Evolutionary conservation across 495 filamentous ascomycete genomes (phyloP), one percentile per base, ranked within the genome.

Genomic region (Aspergillus nanangensis): DNA sequence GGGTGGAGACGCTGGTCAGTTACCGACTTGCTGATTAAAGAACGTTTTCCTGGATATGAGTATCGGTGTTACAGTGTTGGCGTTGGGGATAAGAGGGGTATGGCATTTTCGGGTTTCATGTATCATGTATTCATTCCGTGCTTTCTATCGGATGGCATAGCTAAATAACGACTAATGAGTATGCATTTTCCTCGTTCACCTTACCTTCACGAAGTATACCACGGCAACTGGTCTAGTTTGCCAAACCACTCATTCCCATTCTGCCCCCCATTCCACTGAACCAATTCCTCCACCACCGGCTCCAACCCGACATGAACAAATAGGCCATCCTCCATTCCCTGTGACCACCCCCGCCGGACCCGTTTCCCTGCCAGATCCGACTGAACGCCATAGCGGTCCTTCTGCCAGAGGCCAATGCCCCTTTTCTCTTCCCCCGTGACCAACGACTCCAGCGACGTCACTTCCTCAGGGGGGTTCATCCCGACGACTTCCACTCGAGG

Each of bases 1-100:
- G 84, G 7, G 94, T 98, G 3, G 94, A 95, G 60, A 97, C 93
- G 3, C 62, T 96, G 32, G 93, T 98, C 32, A 95, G 88, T 68
- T 98, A 98, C 67, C 79, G 88, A 60, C 51, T 72, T 47, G 65
- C 70, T 2, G 71, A 75, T 51, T 75, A 42, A 52, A 57, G 27
- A 27, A 8, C 24, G 14, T 15, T 27, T 29, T 32, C 20, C 57
- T 47, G 53, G 53, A 53, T 56, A 44, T 38, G 45, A 37, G 37
- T 55, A 25, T 45, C 50, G 47, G 40, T 52, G 56, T 66, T 50
- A 48, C 45, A 50, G 44, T 21, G 18, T 49, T 47, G 66, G 63
- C 61, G 65, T 70, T 70, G 52, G 24, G 47, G 49, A 47, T 45
- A 44, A 44, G 48, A 22, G 45, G 52, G 47, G 37, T 45, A 39